Base-by-base conservation (phyloP, 129 eudicot species). In the Ambrosia trifida region DNA sequence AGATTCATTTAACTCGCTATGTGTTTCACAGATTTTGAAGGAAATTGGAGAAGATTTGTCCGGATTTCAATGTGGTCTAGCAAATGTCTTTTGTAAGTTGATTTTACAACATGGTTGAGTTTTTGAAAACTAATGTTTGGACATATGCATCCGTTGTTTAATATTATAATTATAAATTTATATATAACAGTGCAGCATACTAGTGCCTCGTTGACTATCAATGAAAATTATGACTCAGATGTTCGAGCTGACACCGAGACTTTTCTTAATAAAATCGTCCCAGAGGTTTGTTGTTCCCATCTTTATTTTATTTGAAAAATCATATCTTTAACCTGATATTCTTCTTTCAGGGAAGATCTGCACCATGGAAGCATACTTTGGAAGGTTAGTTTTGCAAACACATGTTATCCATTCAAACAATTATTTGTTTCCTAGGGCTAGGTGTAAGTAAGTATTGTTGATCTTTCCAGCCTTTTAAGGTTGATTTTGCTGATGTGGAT, bases 211-310 rank as follows among this genome's bases (percentile, higher is more conserved):
- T 75, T 94, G 83, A 94, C 98, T 36, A 81, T 94, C 79, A 94
- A 94, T 79, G 98, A 94, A 43, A 94, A 94, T 67, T 94, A 90
- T 67, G 99, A 94, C 83, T 75, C 90, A 1, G 99, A 94, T 85
- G 99, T 94, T 77, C 83, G 89, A 74, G 90, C 81, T 16, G 99
- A 94, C 76, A 87, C 96, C 3, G 99, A 94, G 81, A 94, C 99
- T 38, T 94, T 94, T 75, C 91, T 94, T 45, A 94, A 85, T 83
- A 82, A 62, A 58, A 72, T 94, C 24, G 99, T 94, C 69, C 99
- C 99, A 13, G 97, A 94, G 97, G 99, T 90, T 59, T 47, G 85
- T 60, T 79, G 51, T 28, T 18, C 46, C 28, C 9, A 56, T 24
- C 20, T 19, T 56, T 17, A n/a, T 31, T 69, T 18, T 69, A 19